Percentiles rank a stretch among this genome's conserved stretches.
Conservation (phyloP, 805 yeast genomes). For the Saccharomycopsis fibuligera region DNA sequence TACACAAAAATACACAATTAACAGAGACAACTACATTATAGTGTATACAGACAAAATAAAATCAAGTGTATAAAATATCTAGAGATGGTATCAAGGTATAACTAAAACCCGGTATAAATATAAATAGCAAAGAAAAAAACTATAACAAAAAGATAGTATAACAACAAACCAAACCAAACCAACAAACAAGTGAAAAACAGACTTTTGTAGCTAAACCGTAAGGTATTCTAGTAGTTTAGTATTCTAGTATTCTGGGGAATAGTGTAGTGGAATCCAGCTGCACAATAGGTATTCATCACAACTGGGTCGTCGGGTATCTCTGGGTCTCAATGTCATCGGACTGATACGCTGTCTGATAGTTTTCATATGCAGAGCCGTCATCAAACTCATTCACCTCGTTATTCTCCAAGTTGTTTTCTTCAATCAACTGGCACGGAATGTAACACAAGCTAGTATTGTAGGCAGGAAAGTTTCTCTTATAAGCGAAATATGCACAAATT, state of each 20-base stretch:
- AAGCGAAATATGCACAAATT: conserved; percentile 42
- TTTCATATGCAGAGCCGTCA: conserved; percentile 2
- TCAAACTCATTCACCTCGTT: conserved; percentile 8
- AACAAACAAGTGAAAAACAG: too few relatives aligned
- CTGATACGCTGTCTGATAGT: conserved; percentile 3
- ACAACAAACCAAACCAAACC: too few relatives aligned
- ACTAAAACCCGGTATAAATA: too few relatives aligned
- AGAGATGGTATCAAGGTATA: too few relatives aligned
- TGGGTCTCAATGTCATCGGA: background rate
- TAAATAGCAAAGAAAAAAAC: too few relatives aligned
- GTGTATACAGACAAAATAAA: too few relatives aligned
- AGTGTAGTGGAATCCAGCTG: background rate
- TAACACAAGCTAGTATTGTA: conserved; percentile 24
- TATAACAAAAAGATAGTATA: too few relatives aligned
- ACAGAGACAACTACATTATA: too few relatives aligned
- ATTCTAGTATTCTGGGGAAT: background rate
- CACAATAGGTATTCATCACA: background rate
- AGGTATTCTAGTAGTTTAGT: too few relatives aligned
- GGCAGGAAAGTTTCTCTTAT: conserved; percentile 36
- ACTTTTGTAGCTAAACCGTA: too few relatives aligned
- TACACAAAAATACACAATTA: too few relatives aligned
- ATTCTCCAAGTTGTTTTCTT: conserved; percentile 15
- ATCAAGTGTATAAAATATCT: too few relatives aligned
- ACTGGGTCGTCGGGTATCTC: background rate
- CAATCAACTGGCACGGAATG: conserved; percentile 16